Percentiles rank a stretch among this genome's conserved stretches.
phyloP scores from a whole-genome alignment of 2,329 filamentous ascomycete species.

The Penicillium sp. region DNA sequence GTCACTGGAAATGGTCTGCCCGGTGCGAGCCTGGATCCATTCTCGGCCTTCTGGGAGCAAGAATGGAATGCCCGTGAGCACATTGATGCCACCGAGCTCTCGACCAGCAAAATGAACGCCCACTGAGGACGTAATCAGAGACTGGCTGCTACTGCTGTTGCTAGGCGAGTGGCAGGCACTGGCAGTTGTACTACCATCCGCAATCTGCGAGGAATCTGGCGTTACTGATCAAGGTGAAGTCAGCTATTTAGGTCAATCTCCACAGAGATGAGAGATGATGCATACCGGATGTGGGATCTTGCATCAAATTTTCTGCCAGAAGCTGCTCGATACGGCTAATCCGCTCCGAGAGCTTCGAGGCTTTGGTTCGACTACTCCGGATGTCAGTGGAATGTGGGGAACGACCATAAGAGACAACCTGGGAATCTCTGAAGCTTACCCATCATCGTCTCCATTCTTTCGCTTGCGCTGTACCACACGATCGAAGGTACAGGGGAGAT shows the following conservation, averaged over 20 bases:
- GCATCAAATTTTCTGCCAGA: constrained; percentile 30
- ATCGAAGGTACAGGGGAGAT: constrained; percentile 47
- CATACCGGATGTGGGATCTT: constrained; percentile 21
- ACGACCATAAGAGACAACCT: background rate
- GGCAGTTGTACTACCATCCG: constrained; percentile 9
- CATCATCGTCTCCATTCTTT: constrained; percentile 23
- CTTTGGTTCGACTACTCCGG: constrained; percentile 19
- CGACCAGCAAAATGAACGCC: constrained; percentile 48
- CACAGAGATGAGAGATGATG: background rate
- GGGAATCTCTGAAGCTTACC: constrained; percentile 13
- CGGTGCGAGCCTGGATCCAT: constrained; percentile 49
- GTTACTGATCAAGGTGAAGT: background rate
- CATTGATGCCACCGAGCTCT: constrained; percentile 46
- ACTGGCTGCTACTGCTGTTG: constrained; percentile 12
- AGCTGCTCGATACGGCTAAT: constrained; percentile 42
- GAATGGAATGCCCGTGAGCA: constrained; percentile 49
- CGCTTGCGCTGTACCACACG: constrained; percentile 27
- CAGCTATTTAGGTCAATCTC: background rate
- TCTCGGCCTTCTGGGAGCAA: constrained; percentile 47
- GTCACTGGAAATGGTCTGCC: constrained; percentile 34
- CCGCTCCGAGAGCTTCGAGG: constrained; percentile 35
- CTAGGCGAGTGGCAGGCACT: constrained; percentile 17
- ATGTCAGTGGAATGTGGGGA: background rate
- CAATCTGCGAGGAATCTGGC: constrained; percentile 5
- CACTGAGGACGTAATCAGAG: constrained; percentile 27